Evolutionary conservation across 225 moss, liverwort and hornwort genomes (phyloP), one percentile per base, ranked within the genome.

Genomic region (Lunularia cruciata): DNA sequence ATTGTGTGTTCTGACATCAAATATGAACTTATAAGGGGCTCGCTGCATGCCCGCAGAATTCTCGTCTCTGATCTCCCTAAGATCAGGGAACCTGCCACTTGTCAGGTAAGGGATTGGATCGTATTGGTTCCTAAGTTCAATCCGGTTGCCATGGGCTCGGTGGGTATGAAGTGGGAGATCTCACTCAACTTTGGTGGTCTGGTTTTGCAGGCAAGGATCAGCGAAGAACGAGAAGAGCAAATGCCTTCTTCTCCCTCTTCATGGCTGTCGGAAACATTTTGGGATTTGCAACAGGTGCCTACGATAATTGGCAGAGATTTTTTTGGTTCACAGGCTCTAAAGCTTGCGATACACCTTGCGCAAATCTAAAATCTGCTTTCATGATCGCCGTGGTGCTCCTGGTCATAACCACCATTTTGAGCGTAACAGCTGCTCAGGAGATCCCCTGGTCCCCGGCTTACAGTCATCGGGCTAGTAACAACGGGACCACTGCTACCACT

Each of bases 351-450:
- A 34, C 40, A 2, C 84, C 89, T 5, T 95, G 94, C 25, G 81
- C 94, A 10, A 95, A 95, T n/a, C 57, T 95, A 54, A 95, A 95
- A 60, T 86, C 94, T 7, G 94, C 94, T 34, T 95, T 95, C 58
- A 71, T 95, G 3, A 60, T 95, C 60, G 94, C 87, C 12, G 86
- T 86, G 27, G 0, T 91, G 2, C 51, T 91, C 27, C 71, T 95
- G 37, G 22, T 76, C 14, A 13, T 69, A 28, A 95, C 94, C 34
- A 84, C 89, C 16, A 23, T 87, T 54, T 68, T 95, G 5, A 91
- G 89, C 45, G 80, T 91, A 1, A 95, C 91, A 3, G 94, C 94
- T 19, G 94, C 94, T 6, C 0, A 80, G 1, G 94, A 95, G 58
- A 81, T 76, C 43, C 91, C 94, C 1, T 89, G 72, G 76, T 82